Evolutionary conservation across 1,284 basidiomycete genomes (phyloP), one percentile per base, ranked within the genome.

Genomic region (Thecaphora frezii): DNA sequence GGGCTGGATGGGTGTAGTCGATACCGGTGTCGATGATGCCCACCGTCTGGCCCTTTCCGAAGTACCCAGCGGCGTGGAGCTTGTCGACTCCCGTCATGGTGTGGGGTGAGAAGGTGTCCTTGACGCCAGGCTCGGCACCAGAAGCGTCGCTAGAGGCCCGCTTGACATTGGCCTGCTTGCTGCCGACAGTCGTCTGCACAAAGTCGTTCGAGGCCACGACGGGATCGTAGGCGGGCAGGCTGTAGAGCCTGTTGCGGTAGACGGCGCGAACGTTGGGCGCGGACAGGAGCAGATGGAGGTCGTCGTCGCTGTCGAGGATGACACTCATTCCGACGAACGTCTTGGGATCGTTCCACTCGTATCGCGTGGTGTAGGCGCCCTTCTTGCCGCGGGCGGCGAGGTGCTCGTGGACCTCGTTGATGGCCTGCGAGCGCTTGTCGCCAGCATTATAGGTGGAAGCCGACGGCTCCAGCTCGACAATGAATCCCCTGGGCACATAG

Each of bases 1-100:
- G 84, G 16, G 81, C 79, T 9, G 86, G 85, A 68, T 87, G 85
- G 2, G 83, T 86, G 73, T 85, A 86, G 71, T 86, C 85, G 52
- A 84, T 80, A 26, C 79, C 79, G 49, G 81, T 80, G 62, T 83
- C 81, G 44, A 83, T 81, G 49, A 86, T 82, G 40, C 81, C 85
- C 28, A 86, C 82, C 54, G 83, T 83, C 70, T 85, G 79, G 5
- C 85, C 85, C 26, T 81, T 80, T 25, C 85, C 85, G 23, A 79
- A 77, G 65, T 83, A 82, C 9, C 85, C 85, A 52, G 81, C 65
- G 4, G 81, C 81, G 54, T 86, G 85, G 7, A 85, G 80, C 58
- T 81, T 82, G 71, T 84, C 82, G 4, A 84, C 82, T 14, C 81
- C 79, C 13, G 61, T 67, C 69, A 72, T 72, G 45, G 61, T 53